Percentiles rank a stretch among this genome's conserved stretches.
Evolutionary conservation across 1,139 yeast species (phyloP).

Genomic region (Candida sanyaensis): DNA sequence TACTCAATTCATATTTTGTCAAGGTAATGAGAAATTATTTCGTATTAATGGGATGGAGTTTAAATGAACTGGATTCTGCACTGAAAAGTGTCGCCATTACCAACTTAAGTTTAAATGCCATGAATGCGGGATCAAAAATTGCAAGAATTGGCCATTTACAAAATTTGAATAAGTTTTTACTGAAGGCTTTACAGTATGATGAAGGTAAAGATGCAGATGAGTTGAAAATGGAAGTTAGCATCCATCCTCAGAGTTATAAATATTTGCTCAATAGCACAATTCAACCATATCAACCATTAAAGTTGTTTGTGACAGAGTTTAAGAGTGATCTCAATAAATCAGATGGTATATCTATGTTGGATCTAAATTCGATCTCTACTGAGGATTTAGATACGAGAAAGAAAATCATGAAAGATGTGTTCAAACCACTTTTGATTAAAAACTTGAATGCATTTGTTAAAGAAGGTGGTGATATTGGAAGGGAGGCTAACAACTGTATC

Average conservation of each 20-base stretch:
- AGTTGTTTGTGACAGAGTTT: slow-evolving; percentile 46
- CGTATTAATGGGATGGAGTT: slow-evolving; percentile 63
- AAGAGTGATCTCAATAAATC: slow-evolving; percentile 13
- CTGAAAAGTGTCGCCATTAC: slow-evolving; percentile 48
- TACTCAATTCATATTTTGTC: slow-evolving; percentile 59
- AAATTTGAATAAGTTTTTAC: slow-evolving; percentile 43
- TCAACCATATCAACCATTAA: slow-evolving; percentile 61
- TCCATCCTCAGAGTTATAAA: slow-evolving; percentile 49
- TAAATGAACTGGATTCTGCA: slow-evolving; percentile 38
- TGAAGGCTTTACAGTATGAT: slow-evolving; percentile 34
- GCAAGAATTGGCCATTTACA: slow-evolving; percentile 46
- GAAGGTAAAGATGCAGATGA: slow-evolving; percentile 8
- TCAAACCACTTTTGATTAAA: slow-evolving; percentile 45
- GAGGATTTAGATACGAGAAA: slow-evolving; percentile 68
- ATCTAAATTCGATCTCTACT: slow-evolving; percentile 37
- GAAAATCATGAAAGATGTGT: slow-evolving; percentile 55
- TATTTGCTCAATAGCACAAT: slow-evolving; percentile 50
- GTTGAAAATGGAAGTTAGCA: slow-evolving; percentile 9
- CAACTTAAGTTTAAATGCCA: slow-evolving; percentile 34
- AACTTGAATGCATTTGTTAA: slow-evolving; percentile 56
- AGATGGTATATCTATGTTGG: slow-evolving; percentile 31
- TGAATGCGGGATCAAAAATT: slow-evolving; percentile 39
- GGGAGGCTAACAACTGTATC: slow-evolving; percentile 49
- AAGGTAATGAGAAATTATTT: slow-evolving; percentile 60
- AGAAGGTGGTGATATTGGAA: slow-evolving; percentile 79